Percentiles rank a stretch among this genome's conserved stretches.
Conservation (phyloP, 805 yeast species). For the Candida insectorum region DNA sequence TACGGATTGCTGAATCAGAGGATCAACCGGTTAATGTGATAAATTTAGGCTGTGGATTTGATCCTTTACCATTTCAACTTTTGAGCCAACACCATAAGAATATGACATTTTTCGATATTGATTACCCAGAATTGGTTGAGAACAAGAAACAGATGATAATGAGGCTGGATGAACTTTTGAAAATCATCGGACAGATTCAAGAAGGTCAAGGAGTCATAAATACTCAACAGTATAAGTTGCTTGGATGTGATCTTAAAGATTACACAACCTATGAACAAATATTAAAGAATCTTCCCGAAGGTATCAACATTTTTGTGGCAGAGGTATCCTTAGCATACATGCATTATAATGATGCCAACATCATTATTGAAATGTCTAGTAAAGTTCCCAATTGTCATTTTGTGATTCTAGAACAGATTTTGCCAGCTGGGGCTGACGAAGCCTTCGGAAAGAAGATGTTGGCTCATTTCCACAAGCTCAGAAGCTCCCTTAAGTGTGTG, state of each 20-base stretch:
- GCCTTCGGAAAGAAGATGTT: constrained; percentile 77
- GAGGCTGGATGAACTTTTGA: constrained; percentile 42
- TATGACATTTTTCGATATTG: constrained; percentile 60
- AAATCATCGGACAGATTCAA: constrained; percentile 38
- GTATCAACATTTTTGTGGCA: constrained; percentile 61
- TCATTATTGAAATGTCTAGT: constrained; percentile 49
- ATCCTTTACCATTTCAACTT: constrained; percentile 40
- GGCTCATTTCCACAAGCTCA: constrained; percentile 60
- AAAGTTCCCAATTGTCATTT: constrained; percentile 51
- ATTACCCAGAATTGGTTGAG: constrained; percentile 65
- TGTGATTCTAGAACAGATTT: constrained; percentile 64
- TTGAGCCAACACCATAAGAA: constrained; percentile 31
- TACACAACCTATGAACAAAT: constrained; percentile 31
- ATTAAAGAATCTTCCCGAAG: constrained; percentile 12
- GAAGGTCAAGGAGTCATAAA: constrained; percentile 15
- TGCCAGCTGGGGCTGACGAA: constrained; percentile 60
- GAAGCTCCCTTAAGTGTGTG: constrained; percentile 70
- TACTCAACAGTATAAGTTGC: constrained; percentile 48
- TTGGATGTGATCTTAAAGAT: constrained; percentile 67
- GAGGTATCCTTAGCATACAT: constrained; percentile 83
- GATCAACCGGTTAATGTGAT: constrained; percentile 31
- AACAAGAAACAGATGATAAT: constrained; percentile 54
- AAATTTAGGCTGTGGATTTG: constrained; percentile 78
- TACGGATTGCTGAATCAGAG: constrained; percentile 35
- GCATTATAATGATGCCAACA: constrained; percentile 63